Percentiles rank a stretch among this genome's conserved stretches.
Evolutionary conservation across 257 asterid species (phyloP).

Genomic region (Paulownia fortunei): DNA sequence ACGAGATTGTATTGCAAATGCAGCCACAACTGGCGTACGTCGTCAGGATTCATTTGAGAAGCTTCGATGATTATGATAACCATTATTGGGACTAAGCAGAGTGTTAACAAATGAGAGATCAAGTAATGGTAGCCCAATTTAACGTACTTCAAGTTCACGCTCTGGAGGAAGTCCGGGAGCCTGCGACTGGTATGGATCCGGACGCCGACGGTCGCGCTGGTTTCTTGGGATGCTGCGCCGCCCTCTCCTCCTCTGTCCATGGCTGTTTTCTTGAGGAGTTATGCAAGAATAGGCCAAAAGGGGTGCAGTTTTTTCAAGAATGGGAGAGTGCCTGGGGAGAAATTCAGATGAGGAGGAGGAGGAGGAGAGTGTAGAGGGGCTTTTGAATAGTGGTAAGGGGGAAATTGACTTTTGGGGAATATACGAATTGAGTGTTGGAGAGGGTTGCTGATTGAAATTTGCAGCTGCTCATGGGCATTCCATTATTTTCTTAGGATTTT

Average conservation of each 20-base stretch:
- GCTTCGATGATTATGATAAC: slow-evolving; percentile 57
- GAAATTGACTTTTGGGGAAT: slow-evolving; percentile 14
- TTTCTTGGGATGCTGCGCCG: slow-evolving; percentile 3
- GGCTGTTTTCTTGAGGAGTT: slow-evolving; percentile 7
- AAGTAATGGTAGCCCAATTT: slow-evolving; percentile 85
- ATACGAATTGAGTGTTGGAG: not conserved
- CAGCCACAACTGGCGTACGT: slow-evolving; percentile 65
- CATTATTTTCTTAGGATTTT: not conserved
- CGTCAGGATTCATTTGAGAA: slow-evolving; percentile 74
- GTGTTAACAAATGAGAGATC: slow-evolving; percentile 73
- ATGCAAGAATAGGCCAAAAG: not conserved
- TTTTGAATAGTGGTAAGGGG: slow-evolving; percentile 24
- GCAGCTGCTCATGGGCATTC: not conserved
- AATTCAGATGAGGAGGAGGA: slow-evolving; percentile 12
- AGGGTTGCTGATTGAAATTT: not conserved
- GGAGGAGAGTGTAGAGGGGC: not conserved
- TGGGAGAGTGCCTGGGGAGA: not conserved
- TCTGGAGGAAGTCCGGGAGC: slow-evolving; percentile 80
- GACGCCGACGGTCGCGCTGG: slow-evolving; percentile 50
- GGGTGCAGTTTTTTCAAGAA: not conserved
- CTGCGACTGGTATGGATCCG: slow-evolving; percentile 70
- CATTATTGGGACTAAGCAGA: slow-evolving; percentile 70
- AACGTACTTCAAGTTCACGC: slow-evolving; percentile 83
- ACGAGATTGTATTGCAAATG: slow-evolving; percentile 76
- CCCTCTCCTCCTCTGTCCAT: slow-evolving; percentile 60